phyloP scores from a whole-genome alignment of 345 rosid species.

The Melastoma malabathricum region DNA sequence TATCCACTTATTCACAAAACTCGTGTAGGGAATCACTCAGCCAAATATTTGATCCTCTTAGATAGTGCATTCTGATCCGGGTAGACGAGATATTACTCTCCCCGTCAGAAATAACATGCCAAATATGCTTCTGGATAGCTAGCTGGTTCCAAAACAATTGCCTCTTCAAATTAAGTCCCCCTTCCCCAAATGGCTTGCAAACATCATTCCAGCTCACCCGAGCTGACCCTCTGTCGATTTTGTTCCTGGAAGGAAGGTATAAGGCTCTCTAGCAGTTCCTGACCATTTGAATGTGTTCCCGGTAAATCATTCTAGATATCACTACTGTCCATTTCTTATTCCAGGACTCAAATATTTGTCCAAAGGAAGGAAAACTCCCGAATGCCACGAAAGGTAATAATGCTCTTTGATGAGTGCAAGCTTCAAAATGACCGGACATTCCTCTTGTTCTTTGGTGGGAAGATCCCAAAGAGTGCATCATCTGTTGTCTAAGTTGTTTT shows the following conservation, averaged over 20 bases:
- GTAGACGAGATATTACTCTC: no score
- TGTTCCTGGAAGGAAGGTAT: conserved; percentile 84
- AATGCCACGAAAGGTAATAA: conserved; percentile 63
- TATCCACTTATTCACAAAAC: no score
- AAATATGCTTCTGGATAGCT: no score
- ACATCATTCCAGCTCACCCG: no score
- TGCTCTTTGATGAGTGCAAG: background rate
- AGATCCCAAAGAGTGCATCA: no score
- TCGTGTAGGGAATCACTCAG: no score
- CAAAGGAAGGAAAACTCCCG: conserved; percentile 85
- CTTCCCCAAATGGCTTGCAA: no score
- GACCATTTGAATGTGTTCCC: conserved; percentile 7
- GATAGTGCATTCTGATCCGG: no score
- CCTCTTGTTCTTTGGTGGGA: conserved; percentile 1
- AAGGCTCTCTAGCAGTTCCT: conserved; percentile 3
- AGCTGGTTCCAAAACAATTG: no score
- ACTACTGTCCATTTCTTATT: conserved; percentile 8
- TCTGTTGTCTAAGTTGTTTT: conserved; percentile 8
- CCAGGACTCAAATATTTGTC: conserved; percentile 60
- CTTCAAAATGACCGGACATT: background rate
- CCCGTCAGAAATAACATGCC: no score
- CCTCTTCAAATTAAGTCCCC: no score
- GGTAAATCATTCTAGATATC: conserved; percentile 2
- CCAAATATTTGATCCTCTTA: no score
- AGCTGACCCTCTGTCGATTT: conserved; percentile 71